Base-by-base conservation (phyloP, 495 filamentous ascomycete species). In the Trichoderma virens region DNA sequence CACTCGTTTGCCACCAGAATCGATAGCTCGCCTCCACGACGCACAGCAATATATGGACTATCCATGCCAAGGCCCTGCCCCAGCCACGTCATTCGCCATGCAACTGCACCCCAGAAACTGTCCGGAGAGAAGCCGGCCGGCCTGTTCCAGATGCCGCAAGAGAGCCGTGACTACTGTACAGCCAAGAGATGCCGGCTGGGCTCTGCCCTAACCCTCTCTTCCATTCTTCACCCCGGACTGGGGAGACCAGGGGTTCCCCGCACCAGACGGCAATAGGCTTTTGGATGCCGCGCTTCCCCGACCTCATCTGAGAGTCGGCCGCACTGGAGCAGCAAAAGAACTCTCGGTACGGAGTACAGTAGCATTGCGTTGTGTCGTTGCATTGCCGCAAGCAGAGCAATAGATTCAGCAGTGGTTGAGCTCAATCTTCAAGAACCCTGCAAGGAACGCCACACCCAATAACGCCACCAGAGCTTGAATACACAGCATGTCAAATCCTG, bases 61-160 rank as follows among this genome's bases (percentile, higher is more conserved):
- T 18, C 43, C 43, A 18, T 20, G 43, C n/a, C 5, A 47, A 47
- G 45, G 20, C n/a, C n/a, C n/a, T n/a, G n/a, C 51, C 27, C 47
- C 23, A 27, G 27, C 51, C 51, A 56, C 51, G 51, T 27, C 51
- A 56, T 27, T 23, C 27, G 16, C 51, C 51, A 28, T 56, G 51
- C 51, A 56, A 27, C 18, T 28, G 51, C 51, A 56, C 51, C 51
- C 51, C 51, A 56, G 51, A 56, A 56, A 56, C 7, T 56, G 23
- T 23, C 51, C 51, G 51, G 51, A 56, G 51, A 56, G 51, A 56
- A 56, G 51, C 51, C 51, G 51, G 51, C 51, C 23, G 27, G 51
- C 27, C 51, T 56, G 51, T 23, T 56, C 51, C 25, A 27, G 23
- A 56, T 56, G 51, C 27, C 23, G 23, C 51, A 30, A 56, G 51